Base-by-base conservation (phyloP, 192 early-diverging fungal species). In the Coemansia biformis region DNA sequence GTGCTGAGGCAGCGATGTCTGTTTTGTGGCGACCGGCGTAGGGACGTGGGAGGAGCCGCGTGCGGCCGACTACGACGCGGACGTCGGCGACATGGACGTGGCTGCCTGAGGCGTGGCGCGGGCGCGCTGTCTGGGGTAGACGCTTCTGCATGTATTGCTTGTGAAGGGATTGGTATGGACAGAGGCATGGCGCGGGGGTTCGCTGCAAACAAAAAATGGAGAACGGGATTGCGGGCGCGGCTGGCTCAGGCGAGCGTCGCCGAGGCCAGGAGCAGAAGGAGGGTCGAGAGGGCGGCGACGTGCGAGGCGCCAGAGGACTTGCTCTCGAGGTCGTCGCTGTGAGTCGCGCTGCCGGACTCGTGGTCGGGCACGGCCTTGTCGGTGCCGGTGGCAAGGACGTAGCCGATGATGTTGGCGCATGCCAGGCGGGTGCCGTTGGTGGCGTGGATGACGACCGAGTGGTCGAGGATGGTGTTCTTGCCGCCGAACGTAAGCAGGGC, bases 381-480 rank as follows among this genome's bases (percentile, higher is more conserved):
- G 4, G 17, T 31, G 48, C 42, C 59, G 44, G 23, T 38, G 51
- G 2, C 56, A 43, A 51, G 43, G 13, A 51, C 54, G 30, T 48
- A 72, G 21, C 56, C 68, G 37, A 60, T 48, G 26, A 83, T 75
- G 60, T 83, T 67, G 17, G 56, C 77, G 56, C 81, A 83, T 11
- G 75, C 81, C 50, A 80, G 36, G 11, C 81, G 81, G 37, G 60
- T 53, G 31, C 54, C 65, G 54, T 72, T 63, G 46, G 60, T 23
- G 37, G 57, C 64, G 56, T 82, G 81, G 34, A 82, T 76, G 23
- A 82, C 81, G 43, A 82, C 47, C 1, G 81, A 79, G 51, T 74
- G 78, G 24, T 73, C 81, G 29, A 77, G 32, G 45, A 83, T 59
- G 38, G 72, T 40, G 61, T 55, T 59, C 14, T 55, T 46, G 23